These are phyloP conservation scores for Wickerhamomyces sydowiorum DNA, from an alignment of 805 yeast genomes.

Conservation along the genomic window DNA sequence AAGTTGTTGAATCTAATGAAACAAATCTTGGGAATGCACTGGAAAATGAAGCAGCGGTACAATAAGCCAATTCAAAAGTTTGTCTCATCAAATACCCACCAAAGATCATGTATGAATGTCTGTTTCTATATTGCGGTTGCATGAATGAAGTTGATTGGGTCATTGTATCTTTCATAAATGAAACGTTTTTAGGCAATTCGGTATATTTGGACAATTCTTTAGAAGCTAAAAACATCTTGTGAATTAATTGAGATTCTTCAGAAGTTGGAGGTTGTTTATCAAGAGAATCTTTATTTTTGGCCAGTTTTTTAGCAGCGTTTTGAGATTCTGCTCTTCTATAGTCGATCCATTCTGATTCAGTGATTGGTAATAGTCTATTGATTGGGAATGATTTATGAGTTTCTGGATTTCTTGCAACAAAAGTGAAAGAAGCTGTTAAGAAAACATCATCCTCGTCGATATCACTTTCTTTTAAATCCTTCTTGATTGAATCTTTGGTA, in stretches of 20 bases:
- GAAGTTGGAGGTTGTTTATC: slow-evolving; percentile 68
- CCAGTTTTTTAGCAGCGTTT: slow-evolving; percentile 77
- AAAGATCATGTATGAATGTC: slow-evolving; percentile 90
- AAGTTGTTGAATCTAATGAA: slow-evolving; percentile 85
- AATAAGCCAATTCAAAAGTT: slow-evolving; percentile 89
- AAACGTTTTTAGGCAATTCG: slow-evolving; percentile 42
- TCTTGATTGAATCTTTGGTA: slow-evolving; percentile 50
- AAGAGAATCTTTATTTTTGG: slow-evolving; percentile 59
- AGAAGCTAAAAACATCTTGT: slow-evolving; percentile 64
- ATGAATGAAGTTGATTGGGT: slow-evolving; percentile 76
- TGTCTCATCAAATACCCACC: slow-evolving; percentile 93
- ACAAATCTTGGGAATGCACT: slow-evolving; percentile 84
- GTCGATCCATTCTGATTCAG: slow-evolving; percentile 74
- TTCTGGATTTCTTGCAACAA: slow-evolving; percentile 91
- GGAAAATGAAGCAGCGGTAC: slow-evolving; percentile 86
- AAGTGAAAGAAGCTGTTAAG: slow-evolving; percentile 86
- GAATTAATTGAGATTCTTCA: slow-evolving; percentile 69
- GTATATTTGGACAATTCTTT: slow-evolving; percentile 29
- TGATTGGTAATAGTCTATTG: slow-evolving; percentile 70
- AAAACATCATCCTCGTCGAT: slow-evolving; percentile 67
- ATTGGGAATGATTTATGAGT: slow-evolving; percentile 89
- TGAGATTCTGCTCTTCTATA: slow-evolving; percentile 86
- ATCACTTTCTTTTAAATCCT: slow-evolving; percentile 45
- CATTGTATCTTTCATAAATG: slow-evolving; percentile 66
- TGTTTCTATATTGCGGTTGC: slow-evolving; percentile 95